Conservation (phyloP, 2,329 filamentous ascomycete species). For the Aureobasidium sp. region DNA sequence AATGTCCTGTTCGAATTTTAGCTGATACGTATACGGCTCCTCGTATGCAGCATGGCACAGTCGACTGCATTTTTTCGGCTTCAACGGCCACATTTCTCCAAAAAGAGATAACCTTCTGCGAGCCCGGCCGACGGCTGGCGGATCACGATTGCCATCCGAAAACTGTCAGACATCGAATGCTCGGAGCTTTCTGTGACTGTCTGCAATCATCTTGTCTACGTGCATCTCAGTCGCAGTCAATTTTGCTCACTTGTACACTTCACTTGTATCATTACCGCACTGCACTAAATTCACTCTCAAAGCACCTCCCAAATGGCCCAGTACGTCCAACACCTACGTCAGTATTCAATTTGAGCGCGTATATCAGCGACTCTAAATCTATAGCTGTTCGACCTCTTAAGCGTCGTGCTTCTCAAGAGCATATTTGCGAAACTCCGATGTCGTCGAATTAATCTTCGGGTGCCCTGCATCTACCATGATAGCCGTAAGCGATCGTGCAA, state of each 20-base stretch:
- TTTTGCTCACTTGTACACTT: not conserved
- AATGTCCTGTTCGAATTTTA: not conserved
- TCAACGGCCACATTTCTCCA: not conserved
- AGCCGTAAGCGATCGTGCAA: not conserved
- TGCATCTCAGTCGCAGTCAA: not conserved
- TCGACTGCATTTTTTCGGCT: not conserved
- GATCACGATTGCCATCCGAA: not conserved
- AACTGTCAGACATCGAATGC: not conserved
- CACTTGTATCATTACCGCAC: not conserved
- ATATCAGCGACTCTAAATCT: not conserved
- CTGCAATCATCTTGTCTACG: not conserved
- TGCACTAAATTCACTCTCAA: not conserved
- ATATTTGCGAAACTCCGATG: not conserved
- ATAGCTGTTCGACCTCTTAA: not conserved
- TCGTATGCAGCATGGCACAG: not conserved
- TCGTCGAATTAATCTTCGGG: not conserved
- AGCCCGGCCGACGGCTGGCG: not conserved
- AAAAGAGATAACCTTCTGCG: constrained; percentile 4
- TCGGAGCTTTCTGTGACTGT: not conserved
- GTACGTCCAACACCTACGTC: not conserved
- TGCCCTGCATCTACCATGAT: not conserved
- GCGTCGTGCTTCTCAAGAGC: not conserved
- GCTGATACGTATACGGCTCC: not conserved
- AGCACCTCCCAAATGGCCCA: not conserved
- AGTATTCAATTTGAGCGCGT: not conserved